Evolutionary conservation across 169 alveolate genomes (phyloP), one percentile per base, ranked within the genome.

Genomic region (Theileria sp.): DNA sequence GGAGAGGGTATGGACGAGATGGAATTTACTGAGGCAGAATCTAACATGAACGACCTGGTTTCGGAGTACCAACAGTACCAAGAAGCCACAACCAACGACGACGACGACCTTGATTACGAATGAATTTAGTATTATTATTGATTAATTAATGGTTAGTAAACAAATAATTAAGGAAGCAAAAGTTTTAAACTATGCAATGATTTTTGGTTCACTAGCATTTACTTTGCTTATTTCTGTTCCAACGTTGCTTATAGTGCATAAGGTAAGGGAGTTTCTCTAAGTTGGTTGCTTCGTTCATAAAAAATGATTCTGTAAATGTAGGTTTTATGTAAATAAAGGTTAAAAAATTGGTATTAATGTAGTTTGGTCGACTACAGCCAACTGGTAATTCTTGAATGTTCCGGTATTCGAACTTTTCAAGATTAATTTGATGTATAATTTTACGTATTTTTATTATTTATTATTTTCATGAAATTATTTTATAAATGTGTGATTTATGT

Each of bases 1-100:
- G 99, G 98, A 28, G 99, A 97, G 89, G 99, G 99, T 64, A 97
- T 98, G 99, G 99, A 97, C 92, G 99, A 97, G 91, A 97, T 97
- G 99, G 99, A 98, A 86, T 97, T 97, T 94, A 96, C 98, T 32
- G 99, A 98, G 87, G 99, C 99, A 58, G 99, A 96, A 82, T 92
- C 97, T 62, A 98, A 98, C 95, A 94, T 97, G 98, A 96, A 96
- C 93, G 99, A 98, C 89, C 88, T 98, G 77, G 98, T 96, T 81
- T 92, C 98, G 56, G 99, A 97, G 88, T 98, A 98, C 93, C 99
- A 98, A 93, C 99, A 97, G 88, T 98, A 98, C 92, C 98, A 97
- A 92, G 99, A 97, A 75, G 98, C 98, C 70, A 97, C 97, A 80
- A 97, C 97, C 72, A 98, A 96, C 77, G 99, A 97, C 86, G 97